These are phyloP conservation scores for Brassica hybrid DNA, from an alignment of 441 rosid species.

Conservation along the genomic window DNA sequence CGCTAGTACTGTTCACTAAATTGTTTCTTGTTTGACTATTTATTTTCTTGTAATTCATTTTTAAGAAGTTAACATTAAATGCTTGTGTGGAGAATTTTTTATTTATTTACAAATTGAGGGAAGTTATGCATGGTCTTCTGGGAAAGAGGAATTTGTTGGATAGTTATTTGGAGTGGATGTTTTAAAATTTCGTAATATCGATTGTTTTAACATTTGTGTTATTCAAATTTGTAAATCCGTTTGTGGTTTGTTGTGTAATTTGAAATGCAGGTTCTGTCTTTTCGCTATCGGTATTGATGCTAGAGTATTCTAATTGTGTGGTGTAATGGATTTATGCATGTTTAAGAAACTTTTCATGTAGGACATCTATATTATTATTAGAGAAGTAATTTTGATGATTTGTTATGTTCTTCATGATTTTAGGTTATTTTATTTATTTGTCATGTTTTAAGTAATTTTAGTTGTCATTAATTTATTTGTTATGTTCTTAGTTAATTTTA, in stretches of 20 bases:
- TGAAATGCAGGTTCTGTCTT: neutral
- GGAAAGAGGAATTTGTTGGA: neutral
- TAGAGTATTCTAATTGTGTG: neutral
- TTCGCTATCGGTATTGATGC: neutral
- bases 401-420: no score
- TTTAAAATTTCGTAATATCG: neutral
- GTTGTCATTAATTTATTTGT: no score
- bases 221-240: neutral
- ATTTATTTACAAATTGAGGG: neutral
- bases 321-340: neutral
- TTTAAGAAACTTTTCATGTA: neutral
- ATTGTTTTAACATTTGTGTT: neutral
- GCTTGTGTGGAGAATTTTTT: neutral
- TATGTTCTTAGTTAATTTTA: no score
- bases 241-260: neutral
- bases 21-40: neutral
- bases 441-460: no score
- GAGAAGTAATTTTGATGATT: no score
- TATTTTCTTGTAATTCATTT: neutral
- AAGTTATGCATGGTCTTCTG: neutral
- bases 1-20: slow-evolving; percentile 22
- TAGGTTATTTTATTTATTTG: no score
- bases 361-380: neutral
- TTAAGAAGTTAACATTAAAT: slow-evolving; percentile 1
- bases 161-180: neutral